phyloP scores from a whole-genome alignment of 176 grass and related monocot genomes.

The Otatea glauca region DNA sequence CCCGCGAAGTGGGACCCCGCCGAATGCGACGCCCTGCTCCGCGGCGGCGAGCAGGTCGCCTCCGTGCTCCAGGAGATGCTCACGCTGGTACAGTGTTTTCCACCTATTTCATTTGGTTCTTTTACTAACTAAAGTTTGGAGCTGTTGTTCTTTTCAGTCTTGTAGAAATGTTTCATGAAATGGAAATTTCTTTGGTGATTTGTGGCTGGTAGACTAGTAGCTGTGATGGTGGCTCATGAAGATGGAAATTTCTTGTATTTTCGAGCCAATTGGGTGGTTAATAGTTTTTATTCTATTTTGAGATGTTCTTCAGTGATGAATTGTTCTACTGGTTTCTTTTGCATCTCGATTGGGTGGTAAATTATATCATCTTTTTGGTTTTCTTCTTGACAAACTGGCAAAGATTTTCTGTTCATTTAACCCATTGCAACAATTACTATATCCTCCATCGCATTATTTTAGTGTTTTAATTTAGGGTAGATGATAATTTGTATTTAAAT shows the following conservation, averaged over 20 bases:
- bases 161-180: not conserved
- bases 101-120: not conserved
- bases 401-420: not conserved
- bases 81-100: conserved; percentile 57
- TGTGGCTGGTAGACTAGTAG: not conserved
- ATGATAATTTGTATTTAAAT: not conserved
- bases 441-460: not conserved
- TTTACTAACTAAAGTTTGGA: not conserved
- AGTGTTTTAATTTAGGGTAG: not conserved
- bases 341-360: not conserved
- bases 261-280: not conserved
- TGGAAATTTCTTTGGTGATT: not conserved
- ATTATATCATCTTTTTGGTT: not conserved
- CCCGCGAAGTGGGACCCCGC: conserved; percentile 59
- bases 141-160: not conserved
- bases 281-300: not conserved
- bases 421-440: not conserved
- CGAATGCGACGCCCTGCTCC: conserved; percentile 76
- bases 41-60: conserved; percentile 90
- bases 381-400: not conserved
- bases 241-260: not conserved
- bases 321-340: not conserved
- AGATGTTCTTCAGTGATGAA: not conserved
- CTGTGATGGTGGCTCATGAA: not conserved
- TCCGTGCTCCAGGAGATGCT: conserved; percentile 96